These are phyloP conservation scores for Rhizopus stolonifer DNA, from an alignment of 371 early-diverging fungal species.

Conservation along the genomic window DNA sequence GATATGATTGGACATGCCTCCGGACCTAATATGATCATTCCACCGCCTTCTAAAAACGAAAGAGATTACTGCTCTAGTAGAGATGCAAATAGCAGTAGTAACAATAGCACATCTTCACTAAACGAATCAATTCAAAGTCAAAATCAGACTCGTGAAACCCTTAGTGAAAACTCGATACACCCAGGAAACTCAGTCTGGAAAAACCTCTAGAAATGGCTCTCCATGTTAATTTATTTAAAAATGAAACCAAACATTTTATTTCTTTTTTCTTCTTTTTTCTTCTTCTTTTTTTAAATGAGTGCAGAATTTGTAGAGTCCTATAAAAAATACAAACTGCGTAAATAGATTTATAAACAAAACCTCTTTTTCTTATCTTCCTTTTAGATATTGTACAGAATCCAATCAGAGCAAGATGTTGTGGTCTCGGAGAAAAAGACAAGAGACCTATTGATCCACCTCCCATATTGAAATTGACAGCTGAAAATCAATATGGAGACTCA, in stretches of 20 bases:
- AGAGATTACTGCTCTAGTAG: neutral
- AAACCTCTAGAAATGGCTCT: slow-evolving; percentile 3
- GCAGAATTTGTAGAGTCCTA: too few species aligned
- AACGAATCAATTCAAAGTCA: slow-evolving; percentile 5
- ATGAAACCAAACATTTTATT: slow-evolving; percentile 4
- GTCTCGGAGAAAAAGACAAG: slow-evolving; percentile 35
- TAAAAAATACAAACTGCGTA: slow-evolving; percentile 10
- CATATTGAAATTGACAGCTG: slow-evolving; percentile 32
- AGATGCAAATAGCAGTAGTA: neutral
- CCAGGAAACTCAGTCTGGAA: slow-evolving; percentile 26
- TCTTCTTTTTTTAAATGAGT: slow-evolving; percentile 6
- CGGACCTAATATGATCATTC: slow-evolving; percentile 29
- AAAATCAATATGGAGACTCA: slow-evolving; percentile 17
- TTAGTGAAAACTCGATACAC: slow-evolving; percentile 8
- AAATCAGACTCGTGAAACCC: neutral
- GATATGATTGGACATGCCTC: slow-evolving; percentile 30
- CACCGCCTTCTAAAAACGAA: slow-evolving; percentile 5
- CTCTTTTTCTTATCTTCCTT: neutral
- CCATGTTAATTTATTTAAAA: neutral
- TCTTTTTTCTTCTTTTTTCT: slow-evolving; percentile 3
- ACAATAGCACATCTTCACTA: neutral
- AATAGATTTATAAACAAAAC: neutral
- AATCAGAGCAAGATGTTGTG: slow-evolving; percentile 63
- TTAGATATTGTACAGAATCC: slow-evolving; percentile 54
- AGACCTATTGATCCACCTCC: slow-evolving; percentile 37